Base-by-base conservation (phyloP, 192 early-diverging fungal species). In the Hyaloraphidium curvatum region DNA sequence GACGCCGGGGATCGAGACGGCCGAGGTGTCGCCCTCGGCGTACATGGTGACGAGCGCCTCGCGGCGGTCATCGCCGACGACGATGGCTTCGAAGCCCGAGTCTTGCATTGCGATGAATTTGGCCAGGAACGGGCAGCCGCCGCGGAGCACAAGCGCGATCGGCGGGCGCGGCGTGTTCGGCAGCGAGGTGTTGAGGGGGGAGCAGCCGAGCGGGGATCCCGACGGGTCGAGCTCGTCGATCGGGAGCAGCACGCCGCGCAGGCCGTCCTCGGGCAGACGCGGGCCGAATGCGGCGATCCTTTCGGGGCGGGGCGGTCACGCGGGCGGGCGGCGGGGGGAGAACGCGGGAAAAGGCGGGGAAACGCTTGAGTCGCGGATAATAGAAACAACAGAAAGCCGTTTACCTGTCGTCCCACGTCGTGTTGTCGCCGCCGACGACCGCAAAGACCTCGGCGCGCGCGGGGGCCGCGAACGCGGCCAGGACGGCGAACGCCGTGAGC, bases 241-340 rank as follows among this genome's bases (percentile, higher is more conserved):
- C 28, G 80, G 54, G 22, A 87, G 55, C 62, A 92, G 66, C 43
- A 63, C 60, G 13, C 87, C 83, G 22, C 69, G 53, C n/a, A 83
- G 63, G 9, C 83, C 84, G 31, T 84, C 73, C 51, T 79, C 77
- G 31, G 77, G 62, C 37, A 88, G 65, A 29, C 72, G 74, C 41
- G 89, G 83, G 7, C 86, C 89, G 69, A 91, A 91, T 25, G 86
- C 84, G 19, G 89, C 89, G n/a, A n/a, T n/a, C n/a, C n/a, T n/a
- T n/a, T n/a, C n/a, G n/a, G n/a, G n/a, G n/a, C n/a, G n/a, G n/a
- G n/a, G n/a, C n/a, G n/a, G n/a, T n/a, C n/a, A n/a, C n/a, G n/a
- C n/a, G n/a, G n/a, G n/a, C n/a, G n/a, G n/a, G n/a, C n/a, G n/a
- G n/a, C n/a, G n/a, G n/a, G n/a, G n/a, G n/a, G n/a, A n/a, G n/a